Evolutionary conservation across 768 basidiomycete species (phyloP).

Genomic region (Hydnomerulius pinastri): DNA sequence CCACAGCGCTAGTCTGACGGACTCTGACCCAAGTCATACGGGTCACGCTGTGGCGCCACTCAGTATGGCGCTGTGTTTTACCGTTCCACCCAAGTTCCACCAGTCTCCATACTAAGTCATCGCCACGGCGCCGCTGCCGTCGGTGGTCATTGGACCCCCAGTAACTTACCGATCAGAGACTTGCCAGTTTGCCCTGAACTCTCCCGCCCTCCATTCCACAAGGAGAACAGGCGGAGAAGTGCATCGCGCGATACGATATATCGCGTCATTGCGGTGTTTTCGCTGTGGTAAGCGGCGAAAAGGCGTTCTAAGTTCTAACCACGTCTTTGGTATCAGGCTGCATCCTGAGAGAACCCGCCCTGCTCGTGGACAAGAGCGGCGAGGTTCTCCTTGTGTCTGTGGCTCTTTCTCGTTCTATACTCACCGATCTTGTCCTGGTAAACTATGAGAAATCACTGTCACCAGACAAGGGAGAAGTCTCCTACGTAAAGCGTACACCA

Average conservation of each 20-base stretch:
- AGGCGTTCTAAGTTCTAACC: not conserved
- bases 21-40: too few species aligned
- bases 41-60: not conserved
- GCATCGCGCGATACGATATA: not conserved
- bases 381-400: not conserved
- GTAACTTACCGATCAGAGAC: not conserved
- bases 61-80: not conserved
- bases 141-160: too few species aligned
- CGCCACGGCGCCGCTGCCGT: not conserved
- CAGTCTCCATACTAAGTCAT: not conserved
- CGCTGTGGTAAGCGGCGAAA: not conserved
- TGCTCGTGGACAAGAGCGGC: not conserved
- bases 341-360: not conserved
- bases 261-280: not conserved
- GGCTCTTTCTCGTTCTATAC: conserved; percentile 1
- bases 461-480: not conserved
- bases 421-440: not conserved
- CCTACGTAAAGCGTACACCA: conserved; percentile 5
- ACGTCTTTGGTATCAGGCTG: not conserved
- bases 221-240: too few species aligned
- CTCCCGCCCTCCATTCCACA: not conserved
- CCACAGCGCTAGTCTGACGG: too few species aligned
- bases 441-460: not conserved
- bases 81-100: not conserved
- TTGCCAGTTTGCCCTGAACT: not conserved